These are phyloP conservation scores for Russula ochroleuca DNA, from an alignment of 768 basidiomycete genomes.

Conservation along the genomic window DNA sequence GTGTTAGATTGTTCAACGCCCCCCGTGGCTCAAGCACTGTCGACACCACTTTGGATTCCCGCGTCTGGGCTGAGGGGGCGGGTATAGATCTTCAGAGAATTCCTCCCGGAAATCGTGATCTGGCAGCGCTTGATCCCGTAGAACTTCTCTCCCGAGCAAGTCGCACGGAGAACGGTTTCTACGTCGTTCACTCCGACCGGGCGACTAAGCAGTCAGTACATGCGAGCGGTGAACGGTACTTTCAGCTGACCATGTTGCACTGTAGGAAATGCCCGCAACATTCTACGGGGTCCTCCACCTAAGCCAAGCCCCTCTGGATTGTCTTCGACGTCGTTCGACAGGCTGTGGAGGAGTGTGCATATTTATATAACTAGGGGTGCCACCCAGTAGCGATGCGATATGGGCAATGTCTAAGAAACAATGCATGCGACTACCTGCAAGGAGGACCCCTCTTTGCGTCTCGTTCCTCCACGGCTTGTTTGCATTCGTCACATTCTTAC, in stretches of 20 bases:
- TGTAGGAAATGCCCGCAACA: conserved; percentile 10
- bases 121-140: conserved; percentile 38
- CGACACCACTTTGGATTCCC: conserved; percentile 37
- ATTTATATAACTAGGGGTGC: no score
- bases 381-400: no score
- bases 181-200: conserved; percentile 53
- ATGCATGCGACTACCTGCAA: no score
- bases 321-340: background rate
- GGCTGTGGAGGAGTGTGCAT: no score
- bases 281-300: conserved; percentile 29
- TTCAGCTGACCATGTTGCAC: background rate
- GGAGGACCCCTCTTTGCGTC: no score
- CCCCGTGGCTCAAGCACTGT: conserved; percentile 22
- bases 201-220: conserved; percentile 19
- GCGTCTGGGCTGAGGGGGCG: conserved; percentile 40
- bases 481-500: no score
- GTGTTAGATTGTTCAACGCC: conserved; percentile 60
- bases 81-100: conserved; percentile 33
- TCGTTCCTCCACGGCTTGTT: no score
- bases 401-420: no score
- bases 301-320: no score
- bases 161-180: conserved; percentile 50
- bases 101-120: conserved; percentile 14
- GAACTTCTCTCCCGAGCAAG: conserved; percentile 50
- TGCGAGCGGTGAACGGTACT: background rate